A percentile compares a stretch with the other conserved stretches of the same genome.
These are phyloP conservation scores for Perkinsus chesapeaki DNA, from an alignment of 169 alveolate genomes.

Conservation along the genomic window DNA sequence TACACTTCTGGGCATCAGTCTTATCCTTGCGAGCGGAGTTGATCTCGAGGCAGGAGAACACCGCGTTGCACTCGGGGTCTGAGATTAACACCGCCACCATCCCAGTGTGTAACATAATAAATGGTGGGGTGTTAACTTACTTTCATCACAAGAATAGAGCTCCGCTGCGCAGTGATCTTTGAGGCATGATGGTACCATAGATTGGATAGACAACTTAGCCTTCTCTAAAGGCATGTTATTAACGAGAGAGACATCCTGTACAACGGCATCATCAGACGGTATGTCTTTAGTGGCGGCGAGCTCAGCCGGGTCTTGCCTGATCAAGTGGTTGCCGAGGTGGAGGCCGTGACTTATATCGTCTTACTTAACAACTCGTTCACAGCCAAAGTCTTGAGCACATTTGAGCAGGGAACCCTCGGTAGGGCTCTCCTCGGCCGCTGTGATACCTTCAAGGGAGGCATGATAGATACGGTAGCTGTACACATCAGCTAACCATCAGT, in stretches of 20 bases:
- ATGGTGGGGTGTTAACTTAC: not conserved
- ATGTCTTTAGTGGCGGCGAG: not conserved
- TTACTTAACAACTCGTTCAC: not conserved
- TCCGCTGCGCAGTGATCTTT: not conserved
- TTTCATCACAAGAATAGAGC: not conserved
- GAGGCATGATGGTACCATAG: not conserved
- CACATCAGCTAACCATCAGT: not conserved
- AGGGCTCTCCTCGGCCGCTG: not conserved
- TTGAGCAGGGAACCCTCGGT: not conserved
- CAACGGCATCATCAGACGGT: not conserved
- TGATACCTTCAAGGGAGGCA: too few species aligned
- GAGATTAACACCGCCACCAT: not conserved
- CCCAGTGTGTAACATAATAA: too few species aligned
- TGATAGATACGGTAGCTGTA: not conserved
- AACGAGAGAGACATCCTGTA: not conserved
- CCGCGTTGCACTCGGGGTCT: not conserved
- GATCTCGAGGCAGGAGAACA: not conserved
- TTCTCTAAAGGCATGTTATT: not conserved
- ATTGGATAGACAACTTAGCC: not conserved
- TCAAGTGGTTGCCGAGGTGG: too few species aligned
- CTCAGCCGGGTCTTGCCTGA: not conserved
- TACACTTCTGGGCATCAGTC: not conserved
- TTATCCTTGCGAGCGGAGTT: not conserved
- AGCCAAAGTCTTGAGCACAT: not conserved
- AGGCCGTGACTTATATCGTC: too few species aligned